Evolutionary conservation across 345 rosid species (phyloP), one percentile per base, ranked within the genome.

Genomic region (Bruguiera sexangula): DNA sequence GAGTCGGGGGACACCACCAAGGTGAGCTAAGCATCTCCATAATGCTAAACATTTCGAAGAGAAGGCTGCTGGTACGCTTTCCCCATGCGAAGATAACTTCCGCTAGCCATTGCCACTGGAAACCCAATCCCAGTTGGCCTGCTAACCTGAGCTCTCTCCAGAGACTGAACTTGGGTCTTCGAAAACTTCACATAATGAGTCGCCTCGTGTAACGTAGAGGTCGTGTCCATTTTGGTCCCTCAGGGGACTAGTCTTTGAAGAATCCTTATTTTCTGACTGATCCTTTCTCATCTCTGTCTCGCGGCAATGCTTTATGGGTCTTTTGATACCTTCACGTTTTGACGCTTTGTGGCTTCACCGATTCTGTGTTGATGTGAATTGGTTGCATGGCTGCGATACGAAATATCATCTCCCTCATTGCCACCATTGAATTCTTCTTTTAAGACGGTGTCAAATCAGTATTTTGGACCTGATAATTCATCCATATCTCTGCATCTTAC

Each of bases 181-280:
- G 86, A 71, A 74, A 88, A 88, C 84, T 88, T 88, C 31, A 88
- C 85, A 61, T 88, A 88, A 60, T 86, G 93, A 62, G 83, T 85
- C 8, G 93, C 91, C 73, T 88, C 91, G 59, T 88, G 91, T 57
- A 88, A 72, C 93, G 86, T 88, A 1, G 93, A 88, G 0, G 93
- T 91, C 0, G 93, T 88, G 76, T 88, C 93, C 93, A 86, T 88
- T 76, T 85, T 88, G 39, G 93, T 88, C 58, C 93, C 93, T 2
- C 93, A 91, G 0, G 93, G 93, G 36, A 88, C 94, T 0, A 88
- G 84, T 71, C 89, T 78, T 77, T 88, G 91, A 13, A 88, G 83
- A 51, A 86, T 85, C 75, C 91, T 76, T 10, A 88, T 86, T 55
- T 81, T 78, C 79, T 88, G 88, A 48, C 94, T 88, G 66, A 88